Percentiles rank a stretch among this genome's conserved stretches.
Conservation (phyloP, 108 stramenopile species). For the Phaeodactylum tricornutum region DNA sequence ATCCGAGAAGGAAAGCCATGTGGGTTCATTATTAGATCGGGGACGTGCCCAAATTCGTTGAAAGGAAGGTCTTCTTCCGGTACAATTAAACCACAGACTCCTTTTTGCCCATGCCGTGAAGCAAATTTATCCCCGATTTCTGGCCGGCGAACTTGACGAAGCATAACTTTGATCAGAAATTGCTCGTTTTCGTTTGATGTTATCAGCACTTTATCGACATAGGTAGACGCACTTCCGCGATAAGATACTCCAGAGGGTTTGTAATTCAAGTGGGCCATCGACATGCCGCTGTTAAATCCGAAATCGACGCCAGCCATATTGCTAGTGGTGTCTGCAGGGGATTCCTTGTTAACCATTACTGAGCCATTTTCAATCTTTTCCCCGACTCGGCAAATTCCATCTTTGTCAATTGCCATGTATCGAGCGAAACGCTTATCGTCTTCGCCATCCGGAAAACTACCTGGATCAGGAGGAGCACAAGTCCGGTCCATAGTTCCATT, state of each 20-base stretch:
- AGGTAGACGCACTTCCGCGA: conserved; percentile 71
- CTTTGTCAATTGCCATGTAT: conserved; percentile 80
- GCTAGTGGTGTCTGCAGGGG: conserved; percentile 59
- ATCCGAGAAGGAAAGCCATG: conserved; percentile 99
- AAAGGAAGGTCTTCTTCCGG: conserved; percentile 97
- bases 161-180: conserved; percentile 91
- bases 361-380: conserved; percentile 70
- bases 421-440: conserved; percentile 76
- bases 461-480: conserved; percentile 64
- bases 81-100: conserved; percentile 95
- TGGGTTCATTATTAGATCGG: conserved; percentile 99
- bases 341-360: conserved; percentile 92
- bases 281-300: conserved; percentile 36
- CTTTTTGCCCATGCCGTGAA: conserved; percentile 98
- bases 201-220: conserved; percentile 95
- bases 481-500: conserved; percentile 89
- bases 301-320: conserved; percentile 45
- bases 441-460: conserved; percentile 54
- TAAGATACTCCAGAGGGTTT: conserved; percentile 79
- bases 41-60: conserved; percentile 89
- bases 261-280: conserved; percentile 46
- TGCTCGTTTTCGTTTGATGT: conserved; percentile 93
- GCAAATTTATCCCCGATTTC: conserved; percentile 99
- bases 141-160: conserved; percentile 88
- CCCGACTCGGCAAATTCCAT: conserved; percentile 91